Evolutionary conservation across 257 asterid species (phyloP).

Genomic region (Solanum boliviense): DNA sequence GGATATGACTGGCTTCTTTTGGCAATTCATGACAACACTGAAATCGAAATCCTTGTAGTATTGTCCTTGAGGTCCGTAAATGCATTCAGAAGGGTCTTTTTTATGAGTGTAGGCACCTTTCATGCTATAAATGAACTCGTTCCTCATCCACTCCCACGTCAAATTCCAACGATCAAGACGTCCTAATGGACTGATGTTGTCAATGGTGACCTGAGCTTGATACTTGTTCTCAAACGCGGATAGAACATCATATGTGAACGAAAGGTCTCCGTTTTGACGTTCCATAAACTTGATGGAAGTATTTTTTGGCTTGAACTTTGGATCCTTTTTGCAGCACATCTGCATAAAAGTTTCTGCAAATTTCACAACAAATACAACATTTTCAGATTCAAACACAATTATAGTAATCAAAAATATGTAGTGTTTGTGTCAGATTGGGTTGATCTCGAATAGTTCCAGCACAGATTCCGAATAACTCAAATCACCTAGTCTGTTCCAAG

Average conservation of each 20-base stretch:
- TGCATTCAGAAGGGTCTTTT: conserved; percentile 67
- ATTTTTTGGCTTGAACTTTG: conserved; percentile 44
- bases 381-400: background rate
- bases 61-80: conserved; percentile 81
- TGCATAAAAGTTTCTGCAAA: conserved; percentile 52
- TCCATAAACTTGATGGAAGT: conserved; percentile 37
- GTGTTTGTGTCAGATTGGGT: background rate
- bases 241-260: conserved; percentile 71
- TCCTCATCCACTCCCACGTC: conserved; percentile 98
- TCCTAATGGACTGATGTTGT: conserved; percentile 73
- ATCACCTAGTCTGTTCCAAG: background rate
- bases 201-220: conserved; percentile 79
- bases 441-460: background rate
- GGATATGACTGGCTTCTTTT: conserved; percentile 53
- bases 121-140: conserved; percentile 75
- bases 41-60: conserved; percentile 66
- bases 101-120: conserved; percentile 66
- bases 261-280: conserved; percentile 52
- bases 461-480: background rate
- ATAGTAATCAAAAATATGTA: background rate
- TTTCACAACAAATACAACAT: background rate
- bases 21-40: conserved; percentile 57
- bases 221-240: conserved; percentile 55
- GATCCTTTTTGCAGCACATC: conserved; percentile 76
- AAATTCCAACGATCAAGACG: conserved; percentile 92